Conservation (phyloP, 306 rosid species). For the Fragaria nilgerrensis region DNA sequence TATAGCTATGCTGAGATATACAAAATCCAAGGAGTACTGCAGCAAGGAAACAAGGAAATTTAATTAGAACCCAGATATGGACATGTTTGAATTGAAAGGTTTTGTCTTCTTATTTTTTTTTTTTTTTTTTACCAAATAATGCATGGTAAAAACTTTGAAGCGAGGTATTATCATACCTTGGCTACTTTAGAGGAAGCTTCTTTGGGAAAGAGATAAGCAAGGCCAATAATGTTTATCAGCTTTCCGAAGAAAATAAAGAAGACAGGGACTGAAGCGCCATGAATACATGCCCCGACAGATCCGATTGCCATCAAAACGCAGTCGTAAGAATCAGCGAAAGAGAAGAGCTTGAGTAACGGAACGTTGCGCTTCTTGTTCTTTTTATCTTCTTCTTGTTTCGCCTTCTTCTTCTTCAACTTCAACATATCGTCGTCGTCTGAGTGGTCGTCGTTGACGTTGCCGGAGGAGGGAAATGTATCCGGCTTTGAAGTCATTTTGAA, state of each 20-base stretch:
- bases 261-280: conserved; percentile 94
- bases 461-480: conserved; percentile 1
- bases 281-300: conserved; percentile 78
- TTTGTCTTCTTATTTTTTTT: neutral
- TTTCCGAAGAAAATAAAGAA: conserved; percentile 92
- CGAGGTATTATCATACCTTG: conserved; percentile 44
- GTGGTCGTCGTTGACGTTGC: neutral
- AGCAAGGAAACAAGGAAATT: conserved; percentile 13
- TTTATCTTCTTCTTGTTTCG: conserved; percentile 24
- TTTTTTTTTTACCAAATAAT: neutral
- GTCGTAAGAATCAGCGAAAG: conserved; percentile 81
- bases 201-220: conserved; percentile 87
- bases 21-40: conserved; percentile 95
- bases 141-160: neutral
- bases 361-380: conserved; percentile 47
- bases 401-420: conserved; percentile 20
- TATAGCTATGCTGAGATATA: conserved; percentile 79
- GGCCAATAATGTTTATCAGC: conserved; percentile 76
- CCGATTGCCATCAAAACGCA: conserved; percentile 65
- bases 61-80: neutral
- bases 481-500: neutral
- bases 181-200: conserved; percentile 93
- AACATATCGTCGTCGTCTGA: neutral
- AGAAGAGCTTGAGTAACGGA: conserved; percentile 57
- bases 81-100: neutral